Evolutionary conservation across 2,329 filamentous ascomycete genomes (phyloP), one percentile per base, ranked within the genome.

Genomic region (Hymenoscyphus infarciens): DNA sequence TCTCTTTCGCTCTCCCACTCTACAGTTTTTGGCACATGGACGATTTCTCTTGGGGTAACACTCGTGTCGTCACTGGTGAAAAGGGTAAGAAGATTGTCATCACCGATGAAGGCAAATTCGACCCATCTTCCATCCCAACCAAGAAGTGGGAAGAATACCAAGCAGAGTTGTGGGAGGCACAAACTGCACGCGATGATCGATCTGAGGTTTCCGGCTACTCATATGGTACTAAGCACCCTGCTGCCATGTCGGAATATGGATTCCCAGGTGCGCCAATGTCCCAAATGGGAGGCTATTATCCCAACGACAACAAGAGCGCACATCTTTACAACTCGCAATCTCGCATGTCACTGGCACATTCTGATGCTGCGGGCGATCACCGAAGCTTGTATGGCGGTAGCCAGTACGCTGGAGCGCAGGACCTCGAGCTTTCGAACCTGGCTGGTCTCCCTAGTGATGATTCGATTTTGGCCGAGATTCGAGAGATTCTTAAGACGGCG

Each of bases 81-180:
- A 88, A 89, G 76, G 95, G 95, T 67, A 89, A 92, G 75, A 94
- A 97, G 81, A 81, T 98, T 66, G 86, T 99, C 70, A 89, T 99
- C 68, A 91, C 92, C 1, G 95, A 99, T 75, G 95, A 99, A 79
- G 95, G 95, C 80, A 97, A 97, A 77, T 99, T 98, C 74, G 95
- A 99, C 74, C 94, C 95, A 15, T 82, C 84, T 56, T 91, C 88
- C 42, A 98, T 99, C 69, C 95, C 95, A 22, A 91, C 91, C 79
- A 99, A 98, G 87, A 95, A 91, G 82, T 99, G 95, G 95, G 95
- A 99, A 76, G 95, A 99, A 73, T 99, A 98, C 76, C 95, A 99
- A 77, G 90, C 90, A 66, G 95, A 98, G 82, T 87, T 99, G 54
- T 99, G 94, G 95, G 95, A 99, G 74, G 81, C 90, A n/a, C 88